Conservation (phyloP, 73 alveolate species). For the Paramecium biaurelia region DNA sequence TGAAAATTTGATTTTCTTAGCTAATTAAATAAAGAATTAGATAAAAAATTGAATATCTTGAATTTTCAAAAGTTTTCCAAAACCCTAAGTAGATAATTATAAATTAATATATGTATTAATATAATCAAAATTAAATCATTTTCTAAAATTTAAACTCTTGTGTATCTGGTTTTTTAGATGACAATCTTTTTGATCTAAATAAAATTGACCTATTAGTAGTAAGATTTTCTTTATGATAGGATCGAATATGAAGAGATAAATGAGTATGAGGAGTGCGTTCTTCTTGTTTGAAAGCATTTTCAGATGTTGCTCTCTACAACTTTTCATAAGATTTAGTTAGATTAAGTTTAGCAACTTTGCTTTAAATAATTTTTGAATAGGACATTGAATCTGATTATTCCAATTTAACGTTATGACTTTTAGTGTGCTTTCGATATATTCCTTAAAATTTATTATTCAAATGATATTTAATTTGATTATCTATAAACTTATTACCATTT, state of each 20-base stretch:
- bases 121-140: neutral
- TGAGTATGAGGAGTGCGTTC: neutral
- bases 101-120: neutral
- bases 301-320: neutral
- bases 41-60: too few relatives aligned
- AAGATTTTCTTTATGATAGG: neutral
- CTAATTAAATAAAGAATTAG: neutral
- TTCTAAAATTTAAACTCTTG: neutral
- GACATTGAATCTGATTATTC: neutral
- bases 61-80: neutral
- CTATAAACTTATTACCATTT: neutral
- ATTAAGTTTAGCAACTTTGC: neutral
- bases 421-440: neutral
- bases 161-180: neutral
- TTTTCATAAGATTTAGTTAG: neutral
- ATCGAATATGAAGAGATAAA: neutral
- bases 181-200: neutral
- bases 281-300: neutral
- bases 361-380: neutral
- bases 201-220: neutral
- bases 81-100: neutral
- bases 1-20: neutral
- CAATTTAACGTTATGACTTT: neutral
- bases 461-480: neutral
- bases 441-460: neutral